Evolutionary conservation across 202 grass and related monocot genomes (phyloP).

Genomic region (Alloteropsis angusta): DNA sequence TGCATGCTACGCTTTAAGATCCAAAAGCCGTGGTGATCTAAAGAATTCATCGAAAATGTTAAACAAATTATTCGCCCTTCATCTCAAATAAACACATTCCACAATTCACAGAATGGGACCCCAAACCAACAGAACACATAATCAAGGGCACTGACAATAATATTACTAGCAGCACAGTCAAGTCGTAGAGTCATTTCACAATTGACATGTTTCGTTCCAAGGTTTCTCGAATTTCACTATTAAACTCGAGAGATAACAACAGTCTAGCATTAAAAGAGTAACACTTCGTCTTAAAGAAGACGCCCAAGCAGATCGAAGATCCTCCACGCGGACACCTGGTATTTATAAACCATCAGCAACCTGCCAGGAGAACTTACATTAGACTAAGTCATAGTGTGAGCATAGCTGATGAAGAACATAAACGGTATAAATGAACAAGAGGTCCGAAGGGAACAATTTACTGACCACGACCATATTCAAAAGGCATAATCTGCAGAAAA

Average conservation of each 20-base stretch:
- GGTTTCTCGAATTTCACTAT: neutral
- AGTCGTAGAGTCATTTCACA: too few relatives aligned
- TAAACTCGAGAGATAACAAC: neutral
- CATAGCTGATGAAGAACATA: neutral
- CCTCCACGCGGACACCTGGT: neutral
- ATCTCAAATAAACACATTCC: too few relatives aligned
- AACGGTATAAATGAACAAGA: neutral
- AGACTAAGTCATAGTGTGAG: neutral
- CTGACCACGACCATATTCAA: neutral
- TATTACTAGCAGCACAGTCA: too few relatives aligned
- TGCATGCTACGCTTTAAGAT: too few relatives aligned
- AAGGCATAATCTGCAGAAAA: neutral
- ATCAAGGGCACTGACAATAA: too few relatives aligned
- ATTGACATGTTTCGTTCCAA: neutral
- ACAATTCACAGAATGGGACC: too few relatives aligned
- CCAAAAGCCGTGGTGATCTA: too few relatives aligned
- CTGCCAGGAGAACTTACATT: neutral
- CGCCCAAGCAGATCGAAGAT: neutral
- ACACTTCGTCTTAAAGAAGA: neutral
- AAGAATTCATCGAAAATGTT: too few relatives aligned
- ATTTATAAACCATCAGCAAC: neutral
- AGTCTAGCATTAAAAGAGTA: neutral
- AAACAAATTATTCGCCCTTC: too few relatives aligned
- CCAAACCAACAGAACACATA: too few relatives aligned
- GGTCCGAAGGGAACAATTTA: neutral